Base-by-base conservation (phyloP, 129 eudicot species). In the Helichrysum umbraculigerum region DNA sequence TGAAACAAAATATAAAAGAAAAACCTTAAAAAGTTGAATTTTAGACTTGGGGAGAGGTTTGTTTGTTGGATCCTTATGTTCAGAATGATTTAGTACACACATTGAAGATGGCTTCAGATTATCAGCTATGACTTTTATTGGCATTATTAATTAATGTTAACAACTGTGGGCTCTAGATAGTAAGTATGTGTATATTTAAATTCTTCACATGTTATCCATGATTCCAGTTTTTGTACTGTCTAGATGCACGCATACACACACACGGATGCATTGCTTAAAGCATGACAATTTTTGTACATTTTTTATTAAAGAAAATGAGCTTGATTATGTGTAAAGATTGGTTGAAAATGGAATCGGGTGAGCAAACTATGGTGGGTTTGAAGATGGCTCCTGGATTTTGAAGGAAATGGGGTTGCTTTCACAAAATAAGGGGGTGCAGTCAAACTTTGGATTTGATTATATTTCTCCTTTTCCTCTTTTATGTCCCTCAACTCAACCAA, bases 131-230 rank as follows among this genome's bases (percentile, higher is more conserved):
- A 47, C 54, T 44, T 44, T 44, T 47, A 47, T 47, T 11, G 54
- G n/a, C 16, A 14, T 47, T 47, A 15, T 47, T 47, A 47, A 47
- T 47, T 47, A 47, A 47, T 47, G 54, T 47, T 14, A 47, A 47
- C 54, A 14, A 11, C 14, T 47, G 54, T 47, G 54, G 54, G 54
- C 54, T 47, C 54, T 47, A 47, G 54, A 47, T 47, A 47, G 16
- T 3, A 47, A 47, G 16, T 14, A 47, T 47, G 17, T 47, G 54
- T 47, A 47, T 71, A 32, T 64, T 25, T 17, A n/a, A 66, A 80
- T 74, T 80, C 79, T 50, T 80, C 83, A 74, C 83, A 58, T 80
- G 83, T 68, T 74, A 68, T 80, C 71, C 71, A 67, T 80, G 83
- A 80, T 74, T 80, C 51, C 5, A 32, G 66, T 73, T 65, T 72